Conservation (phyloP, 352 stramenopile species). For the Blastocystis sp. region DNA sequence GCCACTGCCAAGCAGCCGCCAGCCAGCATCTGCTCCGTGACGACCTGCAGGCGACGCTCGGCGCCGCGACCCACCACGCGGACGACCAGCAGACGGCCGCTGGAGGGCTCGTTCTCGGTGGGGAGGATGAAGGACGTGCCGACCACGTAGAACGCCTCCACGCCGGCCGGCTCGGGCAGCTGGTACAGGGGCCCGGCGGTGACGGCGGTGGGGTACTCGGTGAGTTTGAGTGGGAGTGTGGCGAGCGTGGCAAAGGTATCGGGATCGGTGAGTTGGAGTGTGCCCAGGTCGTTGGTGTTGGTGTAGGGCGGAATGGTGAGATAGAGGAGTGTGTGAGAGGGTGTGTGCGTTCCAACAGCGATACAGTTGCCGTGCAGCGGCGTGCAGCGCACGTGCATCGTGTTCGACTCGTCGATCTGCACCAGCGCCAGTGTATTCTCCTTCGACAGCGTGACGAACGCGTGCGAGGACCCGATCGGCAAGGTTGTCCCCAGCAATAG, state of each 20-base stretch:
- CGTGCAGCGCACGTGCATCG: not conserved
- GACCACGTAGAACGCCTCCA: conserved; percentile 8
- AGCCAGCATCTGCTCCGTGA: conserved; percentile 1
- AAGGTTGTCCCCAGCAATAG: not conserved
- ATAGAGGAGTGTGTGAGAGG: not conserved
- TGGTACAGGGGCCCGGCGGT: conserved; percentile 6
- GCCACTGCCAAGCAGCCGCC: conserved; percentile 14
- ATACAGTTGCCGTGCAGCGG: not conserved
- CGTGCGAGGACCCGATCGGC: not conserved
- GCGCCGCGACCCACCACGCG: not conserved
- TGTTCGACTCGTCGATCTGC: conserved; percentile 46
- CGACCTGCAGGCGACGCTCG: not conserved
- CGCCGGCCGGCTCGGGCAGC: not conserved
- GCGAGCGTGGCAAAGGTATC: not conserved
- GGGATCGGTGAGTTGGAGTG: not conserved
- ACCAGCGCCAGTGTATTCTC: not conserved
- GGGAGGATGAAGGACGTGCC: conserved; percentile 43
- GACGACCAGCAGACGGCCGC: conserved; percentile 9
- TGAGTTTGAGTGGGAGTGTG: conserved; percentile 1
- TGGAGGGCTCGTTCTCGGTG: conserved; percentile 29
- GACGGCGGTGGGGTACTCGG: conserved; percentile 20
- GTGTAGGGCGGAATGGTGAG: not conserved
- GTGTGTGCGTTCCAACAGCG: not conserved
- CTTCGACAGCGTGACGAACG: not conserved
- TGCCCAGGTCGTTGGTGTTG: not conserved